Evolutionary conservation across 208 protist species (phyloP), one percentile per base, ranked within the genome.

Genomic region (Trypanosoma grayi): DNA sequence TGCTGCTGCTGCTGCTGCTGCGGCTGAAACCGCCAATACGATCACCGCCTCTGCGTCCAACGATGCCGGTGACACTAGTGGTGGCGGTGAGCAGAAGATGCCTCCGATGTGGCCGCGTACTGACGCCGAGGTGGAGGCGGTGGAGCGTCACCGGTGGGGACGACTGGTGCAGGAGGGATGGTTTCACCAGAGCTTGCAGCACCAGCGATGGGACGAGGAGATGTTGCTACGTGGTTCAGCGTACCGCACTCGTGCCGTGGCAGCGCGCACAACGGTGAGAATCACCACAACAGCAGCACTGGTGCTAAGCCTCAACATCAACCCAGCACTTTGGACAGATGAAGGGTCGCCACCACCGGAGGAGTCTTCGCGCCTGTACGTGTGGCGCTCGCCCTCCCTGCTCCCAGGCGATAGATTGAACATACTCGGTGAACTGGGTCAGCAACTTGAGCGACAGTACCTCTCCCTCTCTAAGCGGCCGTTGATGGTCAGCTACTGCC

Each of bases 351-450:
- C 39, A 51, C 27, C 20, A 39, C 22, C 70, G 50, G 24, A 36
- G 40, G 43, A 22, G 25, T 28, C 28, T 31, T 45, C 56, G 14
- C 80, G 76, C 34, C 54, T 94, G 34, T 85, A 84, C 43, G 74
- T 75, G 60, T 94, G 88, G 88, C 82, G 83, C 48, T 89, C 77
- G 0, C 84, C 81, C 3, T 72, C 75, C 13, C 79, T 83, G n/a
- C 77, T 85, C 9, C 77, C 81, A 3, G 81, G 83, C 10, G 77
- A 90, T 51, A 66, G 53, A 8, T 45, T 45, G 6, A 76, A 75
- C 48, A 69, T 89, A 44, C 56, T 94, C 44, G 39, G 66, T 28
- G 70, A 82, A 60, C 73, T 94, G 11, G 74, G 75, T 30, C 60
- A 73, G 62, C 73, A 79, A 50, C 71, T 94, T 54, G 63, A 81